Evolutionary conservation across 257 asterid species (phyloP).

Genomic region (Fraxinus pennsylvanica): DNA sequence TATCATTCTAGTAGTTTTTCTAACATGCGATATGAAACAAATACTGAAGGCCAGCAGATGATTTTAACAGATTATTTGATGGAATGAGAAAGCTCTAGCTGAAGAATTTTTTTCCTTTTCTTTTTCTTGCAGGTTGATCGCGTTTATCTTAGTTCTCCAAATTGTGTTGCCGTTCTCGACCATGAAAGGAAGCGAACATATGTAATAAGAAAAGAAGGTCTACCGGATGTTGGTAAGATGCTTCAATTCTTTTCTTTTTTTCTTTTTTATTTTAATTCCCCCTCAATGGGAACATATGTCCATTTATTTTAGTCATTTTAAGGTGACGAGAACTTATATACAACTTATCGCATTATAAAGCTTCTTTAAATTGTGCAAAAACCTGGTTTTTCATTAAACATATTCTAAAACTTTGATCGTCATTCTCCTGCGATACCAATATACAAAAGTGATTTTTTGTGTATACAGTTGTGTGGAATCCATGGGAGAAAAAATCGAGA

Average conservation of each 20-base stretch:
- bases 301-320: too few species aligned
- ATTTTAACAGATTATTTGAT: background rate
- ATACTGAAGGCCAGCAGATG: background rate
- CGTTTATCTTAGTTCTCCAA: constrained; percentile 69
- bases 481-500: constrained; percentile 91
- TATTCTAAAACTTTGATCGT: too few species aligned
- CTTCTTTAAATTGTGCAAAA: background rate
- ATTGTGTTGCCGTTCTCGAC: constrained; percentile 74
- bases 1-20: background rate
- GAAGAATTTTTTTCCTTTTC: background rate
- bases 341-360: background rate
- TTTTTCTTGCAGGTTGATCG: constrained; percentile 72
- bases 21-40: background rate
- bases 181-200: constrained; percentile 88
- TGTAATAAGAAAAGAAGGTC: constrained; percentile 76
- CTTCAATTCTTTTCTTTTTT: background rate
- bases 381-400: too few species aligned
- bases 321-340: too few species aligned
- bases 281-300: too few species aligned
- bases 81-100: too few species aligned
- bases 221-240: constrained; percentile 79
- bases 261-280: too few species aligned
- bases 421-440: too few species aligned
- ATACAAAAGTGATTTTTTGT: too few species aligned
- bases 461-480: constrained; percentile 80